Percentiles rank a stretch among this genome's conserved stretches.
These are phyloP conservation scores for Globisporangium nodosum DNA, from an alignment of 352 stramenopile species.

Conservation along the genomic window DNA sequence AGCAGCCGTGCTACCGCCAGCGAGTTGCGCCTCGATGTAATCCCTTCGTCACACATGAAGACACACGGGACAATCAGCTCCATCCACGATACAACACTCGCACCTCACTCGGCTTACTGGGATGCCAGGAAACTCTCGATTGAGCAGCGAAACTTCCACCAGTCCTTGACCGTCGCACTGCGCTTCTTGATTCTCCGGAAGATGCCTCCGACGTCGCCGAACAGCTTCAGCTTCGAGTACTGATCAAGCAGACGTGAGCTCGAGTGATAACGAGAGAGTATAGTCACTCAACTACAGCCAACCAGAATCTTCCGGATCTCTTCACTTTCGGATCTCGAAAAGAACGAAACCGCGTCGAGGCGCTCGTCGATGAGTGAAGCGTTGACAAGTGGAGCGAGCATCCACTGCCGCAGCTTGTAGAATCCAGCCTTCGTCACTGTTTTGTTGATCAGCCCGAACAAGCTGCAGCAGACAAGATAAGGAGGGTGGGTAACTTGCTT, in stretches of 20 bases:
- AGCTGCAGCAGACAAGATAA: constrained; percentile 21
- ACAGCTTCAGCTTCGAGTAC: constrained; percentile 51
- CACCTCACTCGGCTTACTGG: constrained; percentile 29
- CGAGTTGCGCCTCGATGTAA: constrained; percentile 16
- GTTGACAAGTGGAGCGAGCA: constrained; percentile 66
- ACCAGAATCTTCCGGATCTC: constrained; percentile 62
- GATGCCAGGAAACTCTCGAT: constrained; percentile 52
- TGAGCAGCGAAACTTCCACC: constrained; percentile 53
- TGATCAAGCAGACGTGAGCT: constrained; percentile 12
- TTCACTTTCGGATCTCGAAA: constrained; percentile 39
- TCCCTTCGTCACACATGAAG: constrained; percentile 11
- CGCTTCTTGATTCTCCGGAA: constrained; percentile 62
- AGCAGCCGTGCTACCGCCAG: not conserved
- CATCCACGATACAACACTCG: not conserved
- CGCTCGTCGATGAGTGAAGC: constrained; percentile 42
- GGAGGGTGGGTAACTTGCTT: not conserved
- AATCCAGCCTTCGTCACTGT: constrained; percentile 67
- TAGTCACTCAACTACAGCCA: not conserved
- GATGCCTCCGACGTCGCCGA: constrained; percentile 58
- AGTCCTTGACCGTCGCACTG: constrained; percentile 57
- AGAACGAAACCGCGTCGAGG: constrained; percentile 53
- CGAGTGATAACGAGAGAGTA: not conserved
- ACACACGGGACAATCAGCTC: constrained; percentile 2
- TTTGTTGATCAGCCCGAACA: constrained; percentile 76
- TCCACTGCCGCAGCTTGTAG: constrained; percentile 64